A percentile compares a stretch with the other conserved stretches of the same genome.
Evolutionary conservation across 2,329 filamentous ascomycete species (phyloP).

Genomic region (Stemphylium vesicarium): DNA sequence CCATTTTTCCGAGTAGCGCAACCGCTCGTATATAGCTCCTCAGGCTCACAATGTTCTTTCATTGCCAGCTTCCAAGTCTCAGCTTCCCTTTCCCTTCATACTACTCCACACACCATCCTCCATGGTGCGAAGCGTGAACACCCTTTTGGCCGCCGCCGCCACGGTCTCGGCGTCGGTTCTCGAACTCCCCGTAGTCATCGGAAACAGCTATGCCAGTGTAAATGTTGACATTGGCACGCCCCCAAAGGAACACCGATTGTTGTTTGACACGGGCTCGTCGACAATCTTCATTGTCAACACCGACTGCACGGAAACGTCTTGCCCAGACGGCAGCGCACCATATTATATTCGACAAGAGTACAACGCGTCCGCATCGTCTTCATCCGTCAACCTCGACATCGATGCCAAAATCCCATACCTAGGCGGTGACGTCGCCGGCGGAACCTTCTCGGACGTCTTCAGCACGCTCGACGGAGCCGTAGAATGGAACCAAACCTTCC

Average conservation of each 20-base stretch:
- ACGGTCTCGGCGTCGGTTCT: slow-evolving; percentile 19
- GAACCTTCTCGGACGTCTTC: slow-evolving; percentile 18
- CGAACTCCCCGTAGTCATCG: slow-evolving; percentile 19
- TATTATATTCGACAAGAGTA: slow-evolving; percentile 19
- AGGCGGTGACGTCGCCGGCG: slow-evolving; percentile 20
- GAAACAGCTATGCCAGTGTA: slow-evolving; percentile 14
- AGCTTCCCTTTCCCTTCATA: too few species aligned
- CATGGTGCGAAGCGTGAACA: slow-evolving; percentile 1
- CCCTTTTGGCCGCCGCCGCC: neutral
- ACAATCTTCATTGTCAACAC: slow-evolving; percentile 20
- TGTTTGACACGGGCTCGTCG: slow-evolving; percentile 28
- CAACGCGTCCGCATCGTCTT: slow-evolving; percentile 18
- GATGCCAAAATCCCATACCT: slow-evolving; percentile 17
- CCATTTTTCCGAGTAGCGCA: neutral
- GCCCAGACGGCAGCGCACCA: slow-evolving; percentile 8
- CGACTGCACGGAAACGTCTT: slow-evolving; percentile 19
- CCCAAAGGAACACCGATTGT: slow-evolving; percentile 16
- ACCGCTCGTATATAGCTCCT: neutral
- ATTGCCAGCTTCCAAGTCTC: too few species aligned
- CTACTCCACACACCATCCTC: neutral
- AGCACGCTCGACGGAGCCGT: neutral
- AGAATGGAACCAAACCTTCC: slow-evolving; percentile 30
- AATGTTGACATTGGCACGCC: slow-evolving; percentile 16
- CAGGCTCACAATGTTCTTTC: too few species aligned
- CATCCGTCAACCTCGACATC: slow-evolving; percentile 13